Conservation (phyloP, 2,329 filamentous ascomycete genomes). For the Colletotrichum neosansevieriae region DNA sequence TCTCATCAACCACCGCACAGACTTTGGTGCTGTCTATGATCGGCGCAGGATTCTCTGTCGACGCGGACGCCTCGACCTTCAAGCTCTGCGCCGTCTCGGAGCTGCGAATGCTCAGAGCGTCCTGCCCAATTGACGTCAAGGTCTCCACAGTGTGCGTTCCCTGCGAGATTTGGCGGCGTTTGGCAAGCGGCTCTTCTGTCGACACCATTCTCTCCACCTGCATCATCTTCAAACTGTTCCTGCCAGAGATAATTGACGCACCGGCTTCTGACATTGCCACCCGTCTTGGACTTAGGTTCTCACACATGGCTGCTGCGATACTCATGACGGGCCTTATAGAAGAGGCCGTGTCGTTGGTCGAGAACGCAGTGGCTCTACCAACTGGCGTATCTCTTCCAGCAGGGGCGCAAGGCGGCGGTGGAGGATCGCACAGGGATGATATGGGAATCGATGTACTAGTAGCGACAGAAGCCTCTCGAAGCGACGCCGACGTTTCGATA, state of each 20-base stretch:
- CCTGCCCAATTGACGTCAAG: conserved; percentile 31
- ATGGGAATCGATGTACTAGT: conserved; percentile 34
- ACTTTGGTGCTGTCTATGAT: conserved; percentile 23
- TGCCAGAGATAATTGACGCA: conserved; percentile 7
- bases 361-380: conserved; percentile 5
- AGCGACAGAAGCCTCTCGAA: conserved; percentile 11
- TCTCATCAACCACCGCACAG: conserved; percentile 37
- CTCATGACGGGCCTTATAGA: conserved; percentile 26
- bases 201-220: conserved; percentile 9
- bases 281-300: conserved; percentile 4
- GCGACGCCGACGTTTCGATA: neutral
- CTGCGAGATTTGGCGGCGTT: conserved; percentile 2
- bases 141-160: conserved; percentile 11
- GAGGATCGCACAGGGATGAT: conserved; percentile 36
- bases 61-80: conserved; percentile 24
- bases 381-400: neutral
- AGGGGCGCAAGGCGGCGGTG: conserved; percentile 24
- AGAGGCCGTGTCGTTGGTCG: neutral
- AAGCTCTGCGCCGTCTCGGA: conserved; percentile 25
- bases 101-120: conserved; percentile 14
- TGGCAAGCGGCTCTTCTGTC: conserved; percentile 10
- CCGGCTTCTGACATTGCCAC: conserved; percentile 7
- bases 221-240: conserved; percentile 19
- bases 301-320: conserved; percentile 31
- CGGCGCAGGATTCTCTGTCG: conserved; percentile 31